A percentile compares a stretch with the other conserved stretches of the same genome.
phyloP scores from a whole-genome alignment of 1,284 basidiomycete species.

The Cutaneotrichosporon sp. region DNA sequence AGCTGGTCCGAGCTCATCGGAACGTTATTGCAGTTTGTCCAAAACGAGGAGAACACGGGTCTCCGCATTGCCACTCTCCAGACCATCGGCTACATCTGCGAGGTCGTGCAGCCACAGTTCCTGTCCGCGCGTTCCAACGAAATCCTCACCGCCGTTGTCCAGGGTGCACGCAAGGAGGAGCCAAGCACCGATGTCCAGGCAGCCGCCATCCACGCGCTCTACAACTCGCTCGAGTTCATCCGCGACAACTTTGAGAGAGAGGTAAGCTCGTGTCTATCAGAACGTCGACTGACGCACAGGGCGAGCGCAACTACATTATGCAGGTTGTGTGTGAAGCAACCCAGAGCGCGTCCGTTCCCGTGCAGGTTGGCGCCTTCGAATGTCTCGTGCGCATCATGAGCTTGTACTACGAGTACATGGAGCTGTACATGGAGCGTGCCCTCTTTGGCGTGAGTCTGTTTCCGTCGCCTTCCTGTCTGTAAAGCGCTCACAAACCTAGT shows the following conservation, averaged over 20 bases:
- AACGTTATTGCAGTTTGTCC: slow-evolving; percentile 79
- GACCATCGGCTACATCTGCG: slow-evolving; percentile 95
- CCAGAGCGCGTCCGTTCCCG: slow-evolving; percentile 69
- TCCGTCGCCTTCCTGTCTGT: not conserved
- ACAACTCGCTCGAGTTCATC: slow-evolving; percentile 96
- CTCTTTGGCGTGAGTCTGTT: slow-evolving; percentile 76
- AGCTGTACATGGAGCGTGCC: slow-evolving; percentile 98
- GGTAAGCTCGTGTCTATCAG: slow-evolving; percentile 53
- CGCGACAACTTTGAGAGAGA: slow-evolving; percentile 96
- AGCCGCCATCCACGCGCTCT: slow-evolving; percentile 89
- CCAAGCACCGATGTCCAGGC: slow-evolving; percentile 86
- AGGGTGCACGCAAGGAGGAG: slow-evolving; percentile 95
- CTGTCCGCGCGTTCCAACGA: slow-evolving; percentile 87
- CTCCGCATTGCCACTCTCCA: slow-evolving; percentile 86
- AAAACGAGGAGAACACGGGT: slow-evolving; percentile 68
- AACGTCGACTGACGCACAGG: slow-evolving; percentile 53
- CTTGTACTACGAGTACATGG: slow-evolving; percentile 99
- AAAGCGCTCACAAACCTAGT: slow-evolving; percentile 55
- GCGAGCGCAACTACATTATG: slow-evolving; percentile 99
- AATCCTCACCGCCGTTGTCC: slow-evolving; percentile 96
- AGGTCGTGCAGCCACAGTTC: slow-evolving; percentile 88
- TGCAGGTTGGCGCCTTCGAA: slow-evolving; percentile 91
- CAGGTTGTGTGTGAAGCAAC: slow-evolving; percentile 99
- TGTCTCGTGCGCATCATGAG: slow-evolving; percentile 96
- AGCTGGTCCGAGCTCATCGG: slow-evolving; percentile 91